Evolutionary conservation across 208 protist genomes (phyloP).

Genomic region (Acanthamoeba polyphaga): DNA sequence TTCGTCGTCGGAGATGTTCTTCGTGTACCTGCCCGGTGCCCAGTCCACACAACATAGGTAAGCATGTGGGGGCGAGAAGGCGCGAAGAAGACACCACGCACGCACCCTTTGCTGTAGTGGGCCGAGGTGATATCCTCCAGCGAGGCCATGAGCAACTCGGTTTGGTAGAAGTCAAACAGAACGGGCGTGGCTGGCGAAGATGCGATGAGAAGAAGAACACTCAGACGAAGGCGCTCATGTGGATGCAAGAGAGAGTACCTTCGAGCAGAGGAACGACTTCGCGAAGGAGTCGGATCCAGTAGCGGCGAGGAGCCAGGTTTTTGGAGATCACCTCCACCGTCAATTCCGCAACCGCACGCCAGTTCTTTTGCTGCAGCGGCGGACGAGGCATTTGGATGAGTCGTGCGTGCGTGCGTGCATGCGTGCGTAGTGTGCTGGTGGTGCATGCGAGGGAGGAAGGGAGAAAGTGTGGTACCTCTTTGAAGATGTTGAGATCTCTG

Average conservation of each 20-base stretch:
- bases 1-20: constrained; percentile 35
- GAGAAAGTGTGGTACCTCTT: not conserved
- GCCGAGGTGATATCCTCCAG: constrained; percentile 70
- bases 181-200: constrained; percentile 12
- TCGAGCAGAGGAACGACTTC: constrained; percentile 71
- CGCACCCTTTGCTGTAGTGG: constrained; percentile 67
- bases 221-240: not conserved
- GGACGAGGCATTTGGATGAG: not conserved
- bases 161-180: constrained; percentile 57
- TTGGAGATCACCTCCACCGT: constrained; percentile 56
- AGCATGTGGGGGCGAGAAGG: not conserved
- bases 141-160: constrained; percentile 43
- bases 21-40: not conserved
- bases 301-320: constrained; percentile 60
- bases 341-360: constrained; percentile 31
- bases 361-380: constrained; percentile 5
- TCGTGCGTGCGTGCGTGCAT: not conserved
- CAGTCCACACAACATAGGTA: too few relatives aligned
- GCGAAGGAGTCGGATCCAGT: constrained; percentile 71
- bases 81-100: not conserved
- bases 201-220: not conserved
- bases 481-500: constrained; percentile 40
- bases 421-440: not conserved
- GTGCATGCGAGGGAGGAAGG: not conserved
- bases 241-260: constrained; percentile 13